These are phyloP conservation scores for Crassisporium funariophilum DNA, from an alignment of 768 basidiomycete species.

Conservation along the genomic window DNA sequence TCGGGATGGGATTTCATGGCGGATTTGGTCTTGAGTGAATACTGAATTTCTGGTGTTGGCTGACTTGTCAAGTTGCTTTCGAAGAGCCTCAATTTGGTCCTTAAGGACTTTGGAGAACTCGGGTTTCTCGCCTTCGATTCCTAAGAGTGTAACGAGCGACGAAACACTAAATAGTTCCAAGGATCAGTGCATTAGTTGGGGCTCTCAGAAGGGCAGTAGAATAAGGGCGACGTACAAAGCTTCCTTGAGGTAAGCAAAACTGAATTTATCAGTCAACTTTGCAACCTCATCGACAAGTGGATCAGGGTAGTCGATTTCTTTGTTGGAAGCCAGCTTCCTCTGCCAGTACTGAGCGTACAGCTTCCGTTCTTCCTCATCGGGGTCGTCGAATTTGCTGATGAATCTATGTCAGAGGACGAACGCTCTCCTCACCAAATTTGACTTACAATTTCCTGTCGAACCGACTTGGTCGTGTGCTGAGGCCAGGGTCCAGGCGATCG, in stretches of 20 bases:
- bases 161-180: slow-evolving; percentile 68
- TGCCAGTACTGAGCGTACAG: slow-evolving; percentile 83
- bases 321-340: slow-evolving; percentile 65
- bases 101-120: slow-evolving; percentile 55
- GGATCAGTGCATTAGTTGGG: not conserved
- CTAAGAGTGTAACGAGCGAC: slow-evolving; percentile 65
- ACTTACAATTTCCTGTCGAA: slow-evolving; percentile 87
- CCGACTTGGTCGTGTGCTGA: slow-evolving; percentile 77
- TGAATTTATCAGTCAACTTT: slow-evolving; percentile 63
- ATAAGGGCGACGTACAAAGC: slow-evolving; percentile 74
- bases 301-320: slow-evolving; percentile 68
- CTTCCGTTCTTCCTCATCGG: slow-evolving; percentile 60
- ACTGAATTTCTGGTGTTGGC: slow-evolving; percentile 41
- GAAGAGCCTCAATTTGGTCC: slow-evolving; percentile 60
- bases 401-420: not conserved
- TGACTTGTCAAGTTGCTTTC: slow-evolving; percentile 64
- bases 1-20: slow-evolving; percentile 5
- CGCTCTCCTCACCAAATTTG: not conserved
- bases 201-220: not conserved
- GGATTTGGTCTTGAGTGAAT: slow-evolving; percentile 25
- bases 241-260: slow-evolving; percentile 89
- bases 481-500: slow-evolving; percentile 73
- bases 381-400: slow-evolving; percentile 70
- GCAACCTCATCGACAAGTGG: slow-evolving; percentile 61
- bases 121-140: slow-evolving; percentile 49